Evolutionary conservation across 2,329 filamentous ascomycete species (phyloP).

Genomic region (Aspergillus sp.): DNA sequence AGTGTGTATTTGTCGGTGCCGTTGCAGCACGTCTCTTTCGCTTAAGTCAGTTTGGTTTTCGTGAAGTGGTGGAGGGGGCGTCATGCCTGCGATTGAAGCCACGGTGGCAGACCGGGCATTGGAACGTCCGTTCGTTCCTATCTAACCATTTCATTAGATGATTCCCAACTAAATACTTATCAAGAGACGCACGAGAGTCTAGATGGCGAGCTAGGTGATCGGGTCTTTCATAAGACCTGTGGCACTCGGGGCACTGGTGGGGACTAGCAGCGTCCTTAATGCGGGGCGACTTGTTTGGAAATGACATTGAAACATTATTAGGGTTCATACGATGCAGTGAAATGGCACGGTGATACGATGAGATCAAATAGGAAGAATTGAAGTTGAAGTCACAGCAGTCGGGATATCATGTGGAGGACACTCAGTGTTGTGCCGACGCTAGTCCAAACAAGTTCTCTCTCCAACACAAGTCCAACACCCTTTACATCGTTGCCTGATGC

Average conservation of each 20-base stretch:
- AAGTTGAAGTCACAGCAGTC: not conserved
- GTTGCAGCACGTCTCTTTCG: slow-evolving; percentile 1
- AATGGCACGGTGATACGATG: not conserved
- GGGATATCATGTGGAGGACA: not conserved
- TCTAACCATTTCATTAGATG: not conserved
- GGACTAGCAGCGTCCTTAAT: not conserved
- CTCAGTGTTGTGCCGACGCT: not conserved
- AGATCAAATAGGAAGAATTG: not conserved
- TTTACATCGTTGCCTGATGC: too few species aligned
- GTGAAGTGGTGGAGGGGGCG: not conserved
- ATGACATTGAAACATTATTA: not conserved
- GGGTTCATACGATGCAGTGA: not conserved
- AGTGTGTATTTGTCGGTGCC: not conserved
- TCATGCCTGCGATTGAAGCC: slow-evolving; percentile 6
- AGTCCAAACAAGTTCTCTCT: not conserved
- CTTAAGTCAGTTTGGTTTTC: not conserved
- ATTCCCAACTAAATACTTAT: not conserved
- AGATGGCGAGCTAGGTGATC: slow-evolving; percentile 6
- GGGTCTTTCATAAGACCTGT: slow-evolving; percentile 3
- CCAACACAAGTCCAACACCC: too few species aligned
- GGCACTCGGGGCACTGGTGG: slow-evolving; percentile 5
- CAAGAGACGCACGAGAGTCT: not conserved
- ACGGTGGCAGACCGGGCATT: slow-evolving; percentile 2
- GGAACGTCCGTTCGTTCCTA: slow-evolving; percentile 1
- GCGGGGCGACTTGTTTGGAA: slow-evolving; percentile 2